Evolutionary conservation across 768 basidiomycete species (phyloP).

Genomic region (Suillus cothurnatus): DNA sequence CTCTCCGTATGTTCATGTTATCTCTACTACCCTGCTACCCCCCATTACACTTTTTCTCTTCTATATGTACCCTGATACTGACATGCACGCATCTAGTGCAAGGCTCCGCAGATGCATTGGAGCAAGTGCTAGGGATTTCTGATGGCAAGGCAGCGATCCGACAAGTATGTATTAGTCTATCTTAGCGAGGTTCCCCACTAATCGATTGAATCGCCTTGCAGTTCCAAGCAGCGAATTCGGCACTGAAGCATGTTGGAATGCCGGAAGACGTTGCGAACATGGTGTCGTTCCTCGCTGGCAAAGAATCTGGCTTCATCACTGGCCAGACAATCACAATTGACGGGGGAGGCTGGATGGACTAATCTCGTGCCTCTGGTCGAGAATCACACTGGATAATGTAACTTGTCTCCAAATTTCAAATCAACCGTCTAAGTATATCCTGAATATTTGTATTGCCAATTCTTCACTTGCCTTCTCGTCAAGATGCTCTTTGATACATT

Average conservation of each 20-base stretch:
- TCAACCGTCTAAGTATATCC: background rate
- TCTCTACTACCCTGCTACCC: background rate
- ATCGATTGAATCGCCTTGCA: background rate
- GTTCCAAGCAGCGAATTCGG: slow-evolving; percentile 17
- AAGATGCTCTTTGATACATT: background rate
- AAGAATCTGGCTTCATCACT: slow-evolving; percentile 32
- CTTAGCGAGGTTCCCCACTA: background rate
- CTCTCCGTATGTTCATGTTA: slow-evolving; percentile 16
- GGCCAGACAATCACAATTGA: slow-evolving; percentile 21
- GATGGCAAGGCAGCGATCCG: background rate
- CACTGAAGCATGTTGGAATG: background rate
- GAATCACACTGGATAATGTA: background rate
- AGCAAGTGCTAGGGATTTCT: background rate
- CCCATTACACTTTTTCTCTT: background rate
- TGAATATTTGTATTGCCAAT: background rate
- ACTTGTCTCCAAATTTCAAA: background rate
- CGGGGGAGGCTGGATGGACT: slow-evolving; percentile 11
- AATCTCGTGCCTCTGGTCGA: background rate
- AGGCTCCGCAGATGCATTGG: background rate
- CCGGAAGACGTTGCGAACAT: slow-evolving; percentile 29
- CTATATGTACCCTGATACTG: background rate
- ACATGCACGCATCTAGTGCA: background rate
- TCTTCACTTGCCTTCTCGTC: background rate
- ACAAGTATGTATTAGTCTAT: background rate
- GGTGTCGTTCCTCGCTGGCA: slow-evolving; percentile 36